A percentile compares a stretch with the other conserved stretches of the same genome.
Conservation (phyloP, 768 basidiomycete species). For the Boletus rubropictus region DNA sequence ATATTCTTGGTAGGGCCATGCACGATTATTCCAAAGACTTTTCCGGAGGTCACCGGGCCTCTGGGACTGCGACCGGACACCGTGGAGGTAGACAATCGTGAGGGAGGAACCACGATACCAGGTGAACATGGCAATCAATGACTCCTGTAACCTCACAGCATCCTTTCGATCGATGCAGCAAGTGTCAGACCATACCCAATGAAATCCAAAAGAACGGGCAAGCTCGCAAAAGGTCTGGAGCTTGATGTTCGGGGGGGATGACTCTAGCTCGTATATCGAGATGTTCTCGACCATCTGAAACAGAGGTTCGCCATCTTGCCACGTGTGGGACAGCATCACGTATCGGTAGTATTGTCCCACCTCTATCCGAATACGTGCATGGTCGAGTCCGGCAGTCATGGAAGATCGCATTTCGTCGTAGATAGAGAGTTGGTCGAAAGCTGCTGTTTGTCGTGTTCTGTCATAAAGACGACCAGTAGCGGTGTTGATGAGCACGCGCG, state of each 20-base stretch:
- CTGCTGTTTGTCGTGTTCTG: slow-evolving; percentile 4
- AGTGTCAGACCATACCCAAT: slow-evolving; percentile 17
- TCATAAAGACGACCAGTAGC: slow-evolving; percentile 6
- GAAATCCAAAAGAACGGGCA: background rate
- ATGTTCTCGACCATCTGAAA: slow-evolving; percentile 3
- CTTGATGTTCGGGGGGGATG: slow-evolving; percentile 3
- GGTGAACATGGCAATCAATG: slow-evolving; percentile 12
- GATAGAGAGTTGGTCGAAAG: slow-evolving; percentile 3
- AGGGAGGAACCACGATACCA: slow-evolving; percentile 10
- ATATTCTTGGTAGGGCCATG: slow-evolving; percentile 11
- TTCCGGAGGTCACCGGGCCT: background rate
- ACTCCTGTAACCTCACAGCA: slow-evolving; percentile 8
- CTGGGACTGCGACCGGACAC: background rate
- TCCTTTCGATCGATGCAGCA: slow-evolving; percentile 4
- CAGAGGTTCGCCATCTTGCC: slow-evolving; percentile 4
- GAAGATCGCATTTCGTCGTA: slow-evolving; percentile 7
- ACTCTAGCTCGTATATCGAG: slow-evolving; percentile 2
- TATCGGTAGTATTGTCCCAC: slow-evolving; percentile 10
- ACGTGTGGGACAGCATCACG: slow-evolving; percentile 9
- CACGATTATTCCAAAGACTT: slow-evolving; percentile 15
- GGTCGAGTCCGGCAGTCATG: background rate
- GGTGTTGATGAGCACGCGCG: slow-evolving; percentile 6
- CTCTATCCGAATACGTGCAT: background rate
- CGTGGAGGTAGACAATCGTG: slow-evolving; percentile 11
- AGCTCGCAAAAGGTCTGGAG: slow-evolving; percentile 5